A percentile compares a stretch with the other conserved stretches of the same genome.
Conservation (phyloP, 2,329 filamentous ascomycete genomes). For the Leptographium procerum region DNA sequence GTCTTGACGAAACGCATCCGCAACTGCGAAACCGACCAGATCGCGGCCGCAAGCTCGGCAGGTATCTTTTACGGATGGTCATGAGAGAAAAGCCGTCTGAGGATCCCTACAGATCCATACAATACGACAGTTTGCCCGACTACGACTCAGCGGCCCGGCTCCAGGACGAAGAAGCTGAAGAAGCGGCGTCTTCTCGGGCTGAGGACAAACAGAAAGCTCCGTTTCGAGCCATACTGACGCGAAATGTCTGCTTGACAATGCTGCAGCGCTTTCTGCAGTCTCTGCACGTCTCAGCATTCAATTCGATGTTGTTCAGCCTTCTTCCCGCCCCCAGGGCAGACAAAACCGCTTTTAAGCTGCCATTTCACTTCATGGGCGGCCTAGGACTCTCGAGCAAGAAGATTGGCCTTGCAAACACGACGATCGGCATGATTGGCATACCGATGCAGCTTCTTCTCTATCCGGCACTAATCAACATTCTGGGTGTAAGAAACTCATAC, state of each 20-base stretch:
- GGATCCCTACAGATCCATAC: not conserved
- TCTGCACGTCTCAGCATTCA: constrained; percentile 2
- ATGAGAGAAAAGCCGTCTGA: not conserved
- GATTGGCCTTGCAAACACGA: constrained; percentile 2
- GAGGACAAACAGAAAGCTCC: not conserved
- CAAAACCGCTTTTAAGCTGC: not conserved
- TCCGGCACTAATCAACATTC: not conserved
- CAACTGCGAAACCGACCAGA: not conserved
- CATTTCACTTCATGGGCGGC: not conserved
- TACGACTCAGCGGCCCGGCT: not conserved
- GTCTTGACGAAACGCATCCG: constrained; percentile 3
- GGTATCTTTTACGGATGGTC: not conserved
- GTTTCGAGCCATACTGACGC: not conserved
- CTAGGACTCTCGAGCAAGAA: constrained; percentile 1
- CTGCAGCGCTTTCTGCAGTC: constrained; percentile 1
- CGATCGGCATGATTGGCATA: constrained; percentile 1
- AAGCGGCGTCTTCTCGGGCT: not conserved
- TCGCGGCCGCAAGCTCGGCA: not conserved
- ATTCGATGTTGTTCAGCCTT: not conserved
- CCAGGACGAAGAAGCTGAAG: not conserved
- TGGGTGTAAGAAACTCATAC: not conserved
- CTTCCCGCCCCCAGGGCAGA: not conserved
- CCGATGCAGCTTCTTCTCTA: not conserved
- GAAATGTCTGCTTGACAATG: not conserved
- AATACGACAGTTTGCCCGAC: not conserved